Conservation (phyloP, 441 rosid genomes). For the Eruca vesicaria region DNA sequence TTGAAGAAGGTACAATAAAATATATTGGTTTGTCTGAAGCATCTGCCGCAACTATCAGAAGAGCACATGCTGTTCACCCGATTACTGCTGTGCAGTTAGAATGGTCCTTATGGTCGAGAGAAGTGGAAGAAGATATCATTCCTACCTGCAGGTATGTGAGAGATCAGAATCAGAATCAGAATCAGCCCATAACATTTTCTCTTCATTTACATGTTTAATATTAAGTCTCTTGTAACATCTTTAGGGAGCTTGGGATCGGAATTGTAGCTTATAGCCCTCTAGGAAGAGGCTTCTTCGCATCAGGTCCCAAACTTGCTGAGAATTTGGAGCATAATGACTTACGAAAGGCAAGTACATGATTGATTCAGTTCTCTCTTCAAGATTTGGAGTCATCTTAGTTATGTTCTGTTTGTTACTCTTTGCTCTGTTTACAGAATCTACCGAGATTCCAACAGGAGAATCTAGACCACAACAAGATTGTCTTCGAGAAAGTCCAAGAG, state of each 20-base stretch:
- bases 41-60: constrained; percentile 61
- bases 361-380: neutral
- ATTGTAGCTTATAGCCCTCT: constrained; percentile 65
- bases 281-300: constrained; percentile 61
- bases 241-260: constrained; percentile 71
- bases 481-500: constrained; percentile 38
- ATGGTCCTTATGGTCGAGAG: constrained; percentile 76
- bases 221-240: neutral
- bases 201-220: neutral
- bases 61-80: constrained; percentile 75
- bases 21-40: constrained; percentile 66
- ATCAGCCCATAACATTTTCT: neutral
- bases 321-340: constrained; percentile 35
- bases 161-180: neutral
- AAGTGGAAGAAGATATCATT: constrained; percentile 55
- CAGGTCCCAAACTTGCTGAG: constrained; percentile 48
- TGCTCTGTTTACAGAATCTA: neutral
- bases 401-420: neutral
- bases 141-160: constrained; percentile 40
- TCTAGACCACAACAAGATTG: constrained; percentile 37
- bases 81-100: constrained; percentile 65
- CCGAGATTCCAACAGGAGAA: constrained; percentile 45
- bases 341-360: constrained; percentile 35
- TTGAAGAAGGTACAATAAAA: constrained; percentile 65
- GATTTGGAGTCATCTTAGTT: neutral